Evolutionary conservation across 805 yeast species (phyloP).

Genomic region (Ogataea ganodermae): DNA sequence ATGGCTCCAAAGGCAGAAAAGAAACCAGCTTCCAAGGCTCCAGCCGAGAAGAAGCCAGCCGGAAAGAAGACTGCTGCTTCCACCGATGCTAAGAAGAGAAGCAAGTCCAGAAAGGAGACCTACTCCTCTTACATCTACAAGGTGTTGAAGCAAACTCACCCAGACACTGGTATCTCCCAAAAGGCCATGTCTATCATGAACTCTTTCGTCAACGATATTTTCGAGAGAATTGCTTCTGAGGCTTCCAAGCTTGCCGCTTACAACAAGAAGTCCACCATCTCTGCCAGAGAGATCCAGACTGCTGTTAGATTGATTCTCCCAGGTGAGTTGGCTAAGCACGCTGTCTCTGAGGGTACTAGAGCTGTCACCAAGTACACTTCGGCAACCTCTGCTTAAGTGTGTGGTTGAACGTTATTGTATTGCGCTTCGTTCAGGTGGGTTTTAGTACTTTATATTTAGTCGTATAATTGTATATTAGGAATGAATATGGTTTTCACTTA

Average conservation of each 20-base stretch:
- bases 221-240: slow-evolving; percentile 97
- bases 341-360: slow-evolving; percentile 98
- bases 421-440: slow-evolving; percentile 17
- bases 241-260: slow-evolving; percentile 98
- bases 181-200: slow-evolving; percentile 98
- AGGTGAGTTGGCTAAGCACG: slow-evolving; percentile 98
- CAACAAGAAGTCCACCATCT: slow-evolving; percentile 97
- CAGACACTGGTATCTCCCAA: slow-evolving; percentile 99
- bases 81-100: slow-evolving; percentile 83
- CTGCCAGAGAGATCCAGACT: slow-evolving; percentile 98
- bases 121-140: slow-evolving; percentile 98
- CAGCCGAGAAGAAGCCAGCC: slow-evolving; percentile 94
- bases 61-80: slow-evolving; percentile 87
- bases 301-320: slow-evolving; percentile 98
- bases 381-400: slow-evolving; percentile 42
- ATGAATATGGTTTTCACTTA: slow-evolving; percentile 18
- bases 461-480: slow-evolving; percentile 28
- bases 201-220: slow-evolving; percentile 96
- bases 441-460: slow-evolving; percentile 16
- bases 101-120: slow-evolving; percentile 96
- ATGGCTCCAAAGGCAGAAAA: slow-evolving; percentile 69
- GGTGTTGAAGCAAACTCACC: slow-evolving; percentile 98
- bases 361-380: slow-evolving; percentile 96
- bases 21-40: slow-evolving; percentile 91
- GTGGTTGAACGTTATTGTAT: slow-evolving; percentile 11